These are phyloP conservation scores for Akanthomyces uredinophilus DNA, from an alignment of 2,329 filamentous ascomycete genomes.

Conservation along the genomic window DNA sequence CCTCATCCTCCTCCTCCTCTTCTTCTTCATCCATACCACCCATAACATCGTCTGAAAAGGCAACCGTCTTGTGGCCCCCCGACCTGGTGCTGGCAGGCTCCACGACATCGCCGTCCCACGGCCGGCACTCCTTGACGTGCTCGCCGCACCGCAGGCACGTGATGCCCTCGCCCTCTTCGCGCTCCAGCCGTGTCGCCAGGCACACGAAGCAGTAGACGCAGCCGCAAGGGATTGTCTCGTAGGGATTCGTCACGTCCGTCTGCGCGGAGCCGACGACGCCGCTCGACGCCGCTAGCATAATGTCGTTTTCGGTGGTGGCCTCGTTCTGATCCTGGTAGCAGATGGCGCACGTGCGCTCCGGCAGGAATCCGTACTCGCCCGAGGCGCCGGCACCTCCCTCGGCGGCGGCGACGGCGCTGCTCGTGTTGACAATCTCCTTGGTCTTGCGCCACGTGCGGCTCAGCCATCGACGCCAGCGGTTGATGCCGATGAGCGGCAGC, in stretches of 20 bases:
- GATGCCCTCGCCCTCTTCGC: slow-evolving; percentile 93
- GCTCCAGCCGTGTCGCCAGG: slow-evolving; percentile 81
- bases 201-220: slow-evolving; percentile 97
- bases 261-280: slow-evolving; percentile 83
- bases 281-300: slow-evolving; percentile 65
- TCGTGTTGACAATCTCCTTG: slow-evolving; percentile 55
- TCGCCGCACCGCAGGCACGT: slow-evolving; percentile 84
- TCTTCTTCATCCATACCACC: slow-evolving; percentile 28
- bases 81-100: slow-evolving; percentile 43
- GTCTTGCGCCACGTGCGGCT: slow-evolving; percentile 78
- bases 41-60: slow-evolving; percentile 53
- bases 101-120: slow-evolving; percentile 88
- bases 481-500: slow-evolving; percentile 91
- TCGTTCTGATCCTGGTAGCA: slow-evolving; percentile 94
- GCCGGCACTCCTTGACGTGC: slow-evolving; percentile 75
- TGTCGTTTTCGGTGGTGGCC: slow-evolving; percentile 66
- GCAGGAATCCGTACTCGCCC: slow-evolving; percentile 79
- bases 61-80: slow-evolving; percentile 51
- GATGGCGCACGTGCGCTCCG: slow-evolving; percentile 91
- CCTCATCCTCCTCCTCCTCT: not conserved
- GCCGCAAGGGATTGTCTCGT: slow-evolving; percentile 82
- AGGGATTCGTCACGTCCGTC: slow-evolving; percentile 94
- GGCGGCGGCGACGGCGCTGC: slow-evolving; percentile 25
- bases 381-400: slow-evolving; percentile 49
- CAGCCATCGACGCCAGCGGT: slow-evolving; percentile 89